phyloP scores from a whole-genome alignment of 768 basidiomycete species.

The Gautieria morchelliformis region DNA sequence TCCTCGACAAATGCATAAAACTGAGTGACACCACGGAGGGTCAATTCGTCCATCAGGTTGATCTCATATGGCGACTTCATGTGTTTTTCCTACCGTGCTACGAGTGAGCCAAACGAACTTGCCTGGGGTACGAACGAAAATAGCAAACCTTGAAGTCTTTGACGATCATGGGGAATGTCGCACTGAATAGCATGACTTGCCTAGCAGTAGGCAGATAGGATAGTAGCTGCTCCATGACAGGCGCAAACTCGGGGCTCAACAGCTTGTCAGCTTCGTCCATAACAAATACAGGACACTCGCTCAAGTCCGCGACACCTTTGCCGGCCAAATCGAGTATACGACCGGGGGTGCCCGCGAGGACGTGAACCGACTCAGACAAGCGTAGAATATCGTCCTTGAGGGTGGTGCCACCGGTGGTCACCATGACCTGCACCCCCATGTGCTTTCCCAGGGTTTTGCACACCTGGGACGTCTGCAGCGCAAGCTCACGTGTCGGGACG shows the following conservation, averaged over 20 bases:
- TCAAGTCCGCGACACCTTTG: slow-evolving; percentile 88
- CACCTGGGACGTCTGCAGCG: slow-evolving; percentile 97
- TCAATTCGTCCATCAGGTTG: slow-evolving; percentile 99
- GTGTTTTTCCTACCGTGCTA: slow-evolving; percentile 70
- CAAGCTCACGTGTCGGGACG: slow-evolving; percentile 97
- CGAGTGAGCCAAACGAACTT: not conserved
- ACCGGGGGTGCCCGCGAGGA: slow-evolving; percentile 95
- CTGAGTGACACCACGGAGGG: slow-evolving; percentile 95
- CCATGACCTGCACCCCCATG: slow-evolving; percentile 95
- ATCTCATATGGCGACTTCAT: slow-evolving; percentile 95
- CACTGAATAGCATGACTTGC: slow-evolving; percentile 99
- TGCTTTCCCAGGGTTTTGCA: slow-evolving; percentile 97
- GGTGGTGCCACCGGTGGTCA: slow-evolving; percentile 96
- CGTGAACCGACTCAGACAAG: slow-evolving; percentile 81
- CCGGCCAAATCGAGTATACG: slow-evolving; percentile 91
- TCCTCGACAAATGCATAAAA: slow-evolving; percentile 99
- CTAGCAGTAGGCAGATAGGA: slow-evolving; percentile 73
- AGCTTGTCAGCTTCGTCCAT: slow-evolving; percentile 99
- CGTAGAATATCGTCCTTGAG: slow-evolving; percentile 97
- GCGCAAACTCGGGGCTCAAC: slow-evolving; percentile 93
- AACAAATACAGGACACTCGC: slow-evolving; percentile 91
- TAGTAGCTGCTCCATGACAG: slow-evolving; percentile 95
- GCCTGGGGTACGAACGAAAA: not conserved
- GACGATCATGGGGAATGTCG: slow-evolving; percentile 98
- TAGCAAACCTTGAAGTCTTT: slow-evolving; percentile 90